A percentile compares a stretch with the other conserved stretches of the same genome.
phyloP scores from a whole-genome alignment of 169 alveolate species.

The Cryptosporidium ubiquitum region DNA sequence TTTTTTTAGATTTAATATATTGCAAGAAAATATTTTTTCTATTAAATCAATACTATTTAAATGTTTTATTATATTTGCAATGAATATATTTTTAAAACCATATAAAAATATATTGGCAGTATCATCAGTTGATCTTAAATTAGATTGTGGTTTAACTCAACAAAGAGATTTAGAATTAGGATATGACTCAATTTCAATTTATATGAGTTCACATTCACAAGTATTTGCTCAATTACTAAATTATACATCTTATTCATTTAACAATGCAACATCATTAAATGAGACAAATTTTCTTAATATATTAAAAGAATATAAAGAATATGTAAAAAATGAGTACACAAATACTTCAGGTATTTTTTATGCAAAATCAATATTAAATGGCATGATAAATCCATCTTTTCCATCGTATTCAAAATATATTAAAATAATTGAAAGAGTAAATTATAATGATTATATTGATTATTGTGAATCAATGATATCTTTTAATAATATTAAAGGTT shows the following conservation, averaged over 20 bases:
- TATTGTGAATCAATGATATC: conserved; percentile 18
- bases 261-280: conserved; percentile 36
- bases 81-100: conserved; percentile 22
- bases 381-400: conserved; percentile 17
- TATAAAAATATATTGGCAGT: conserved; percentile 2
- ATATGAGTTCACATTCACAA: conserved; percentile 25
- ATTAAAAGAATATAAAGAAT: background rate
- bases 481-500: conserved; percentile 39
- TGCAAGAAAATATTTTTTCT: conserved; percentile 19
- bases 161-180: conserved; percentile 8
- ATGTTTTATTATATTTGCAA: conserved; percentile 42
- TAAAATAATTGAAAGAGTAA: background rate
- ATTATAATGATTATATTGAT: conserved; percentile 8
- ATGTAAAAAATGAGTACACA: conserved; percentile 5
- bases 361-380: conserved; percentile 29
- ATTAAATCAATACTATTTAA: conserved; percentile 44
- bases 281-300: background rate
- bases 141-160: conserved; percentile 42
- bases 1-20: conserved; percentile 14
- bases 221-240: conserved; percentile 32
- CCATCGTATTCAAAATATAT: conserved; percentile 36
- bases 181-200: conserved; percentile 21
- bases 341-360: conserved; percentile 16
- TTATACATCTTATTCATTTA: conserved; percentile 9
- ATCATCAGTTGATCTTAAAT: conserved; percentile 3